A percentile compares a stretch with the other conserved stretches of the same genome.
phyloP scores from a whole-genome alignment of 2,329 filamentous ascomycete genomes.

The Plectosphaerella plurivora region DNA sequence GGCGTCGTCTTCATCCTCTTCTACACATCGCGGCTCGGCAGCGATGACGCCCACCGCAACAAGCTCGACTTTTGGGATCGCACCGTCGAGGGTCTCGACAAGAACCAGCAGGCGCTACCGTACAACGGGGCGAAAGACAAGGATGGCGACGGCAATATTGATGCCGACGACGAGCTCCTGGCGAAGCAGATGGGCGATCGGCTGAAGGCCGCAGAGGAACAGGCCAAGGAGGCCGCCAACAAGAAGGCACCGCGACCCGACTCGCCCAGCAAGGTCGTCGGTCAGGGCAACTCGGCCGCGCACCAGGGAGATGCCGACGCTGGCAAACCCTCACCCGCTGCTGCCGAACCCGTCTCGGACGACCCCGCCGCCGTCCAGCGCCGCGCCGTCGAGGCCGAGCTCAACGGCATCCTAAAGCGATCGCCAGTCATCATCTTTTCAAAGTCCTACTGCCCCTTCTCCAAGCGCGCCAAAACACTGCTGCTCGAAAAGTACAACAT shows the following conservation, averaged over 20 bases:
- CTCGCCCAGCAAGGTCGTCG: constrained; percentile 51
- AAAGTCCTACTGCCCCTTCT: constrained; percentile 87
- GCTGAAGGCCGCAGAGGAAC: constrained; percentile 63
- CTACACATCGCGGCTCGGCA: constrained; percentile 59
- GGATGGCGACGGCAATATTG: constrained; percentile 50
- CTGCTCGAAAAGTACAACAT: constrained; percentile 83
- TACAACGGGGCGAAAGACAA: constrained; percentile 31
- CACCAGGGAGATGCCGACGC: constrained; percentile 40
- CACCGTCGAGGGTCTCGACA: constrained; percentile 52
- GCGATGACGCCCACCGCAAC: constrained; percentile 37
- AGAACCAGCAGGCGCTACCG: constrained; percentile 17
- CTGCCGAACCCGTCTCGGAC: constrained; percentile 21
- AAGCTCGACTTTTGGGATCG: constrained; percentile 56
- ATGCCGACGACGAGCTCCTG: constrained; percentile 51
- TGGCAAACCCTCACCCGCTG: constrained; percentile 41
- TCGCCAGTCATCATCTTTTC: constrained; percentile 97
- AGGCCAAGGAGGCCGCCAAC: constrained; percentile 65
- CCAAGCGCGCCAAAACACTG: constrained; percentile 77
- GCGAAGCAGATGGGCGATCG: constrained; percentile 54
- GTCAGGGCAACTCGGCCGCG: constrained; percentile 52
- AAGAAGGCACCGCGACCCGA: constrained; percentile 61
- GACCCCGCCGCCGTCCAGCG: constrained; percentile 54
- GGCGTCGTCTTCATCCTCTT: constrained; percentile 67
- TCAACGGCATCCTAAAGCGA: constrained; percentile 77
- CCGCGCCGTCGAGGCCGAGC: constrained; percentile 62